These are phyloP conservation scores for Tulasnella sp. DNA, from an alignment of 768 basidiomycete species.

Conservation along the genomic window DNA sequence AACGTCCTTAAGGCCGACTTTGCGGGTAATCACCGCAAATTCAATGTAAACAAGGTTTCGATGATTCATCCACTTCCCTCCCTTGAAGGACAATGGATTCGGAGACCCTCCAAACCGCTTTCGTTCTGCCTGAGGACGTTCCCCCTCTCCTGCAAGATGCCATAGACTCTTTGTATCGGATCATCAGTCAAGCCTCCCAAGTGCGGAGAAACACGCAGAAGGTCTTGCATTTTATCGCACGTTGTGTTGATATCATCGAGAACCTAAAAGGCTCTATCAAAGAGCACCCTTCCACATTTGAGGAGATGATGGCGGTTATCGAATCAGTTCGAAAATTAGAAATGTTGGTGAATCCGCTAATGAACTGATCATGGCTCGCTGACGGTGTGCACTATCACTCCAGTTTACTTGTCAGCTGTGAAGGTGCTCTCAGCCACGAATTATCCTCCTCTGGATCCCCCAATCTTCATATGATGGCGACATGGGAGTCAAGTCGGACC, in stretches of 20 bases:
- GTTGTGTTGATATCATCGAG: not conserved
- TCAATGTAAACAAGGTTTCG: no score
- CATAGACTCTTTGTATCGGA: not conserved
- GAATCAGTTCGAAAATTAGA: not conserved
- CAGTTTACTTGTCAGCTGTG: not conserved
- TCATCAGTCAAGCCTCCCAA: not conserved
- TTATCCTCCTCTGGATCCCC: not conserved
- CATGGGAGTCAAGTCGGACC: not conserved
- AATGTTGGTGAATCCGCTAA: not conserved
- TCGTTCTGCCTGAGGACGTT: not conserved
- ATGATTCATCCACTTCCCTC: no score
- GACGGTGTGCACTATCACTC: not conserved
- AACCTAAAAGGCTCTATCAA: not conserved
- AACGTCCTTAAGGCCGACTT: no score
- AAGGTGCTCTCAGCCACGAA: not conserved
- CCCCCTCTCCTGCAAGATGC: not conserved
- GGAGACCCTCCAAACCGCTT: not conserved
- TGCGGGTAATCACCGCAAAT: no score
- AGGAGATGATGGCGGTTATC: not conserved
- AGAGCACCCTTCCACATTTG: no score
- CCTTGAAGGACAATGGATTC: not conserved
- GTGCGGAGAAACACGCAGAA: not conserved
- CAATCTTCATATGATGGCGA: not conserved
- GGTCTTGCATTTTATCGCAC: not conserved
- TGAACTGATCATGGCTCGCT: no score